Evolutionary conservation across 345 rosid genomes (phyloP).

Genomic region (Gossypium turneri): DNA sequence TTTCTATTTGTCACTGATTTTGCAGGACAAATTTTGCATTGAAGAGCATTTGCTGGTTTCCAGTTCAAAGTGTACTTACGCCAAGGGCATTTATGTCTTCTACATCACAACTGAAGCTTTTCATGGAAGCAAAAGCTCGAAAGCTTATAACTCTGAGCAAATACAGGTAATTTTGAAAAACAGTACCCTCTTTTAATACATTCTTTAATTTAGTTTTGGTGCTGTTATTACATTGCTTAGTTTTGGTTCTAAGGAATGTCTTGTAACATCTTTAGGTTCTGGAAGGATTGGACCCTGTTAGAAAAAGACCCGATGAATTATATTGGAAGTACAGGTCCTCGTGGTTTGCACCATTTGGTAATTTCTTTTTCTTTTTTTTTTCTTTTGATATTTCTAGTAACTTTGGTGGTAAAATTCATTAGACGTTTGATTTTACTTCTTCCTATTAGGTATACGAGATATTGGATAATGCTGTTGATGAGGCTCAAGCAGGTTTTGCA

Average conservation of each 20-base stretch:
- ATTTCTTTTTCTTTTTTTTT: background rate
- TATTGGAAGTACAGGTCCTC: constrained; percentile 95
- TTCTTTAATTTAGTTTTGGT: background rate
- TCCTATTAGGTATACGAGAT: constrained; percentile 83
- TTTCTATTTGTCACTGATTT: background rate
- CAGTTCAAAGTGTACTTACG: constrained; percentile 34
- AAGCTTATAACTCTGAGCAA: constrained; percentile 78
- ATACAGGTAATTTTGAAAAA: constrained; percentile 54
- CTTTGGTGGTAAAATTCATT: background rate
- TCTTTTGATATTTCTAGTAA: background rate
- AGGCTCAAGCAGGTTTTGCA: constrained; percentile 98
- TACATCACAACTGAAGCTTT: constrained; percentile 46
- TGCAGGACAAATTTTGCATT: constrained; percentile 47
- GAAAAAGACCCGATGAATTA: constrained; percentile 99
- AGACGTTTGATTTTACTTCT: constrained; percentile 12
- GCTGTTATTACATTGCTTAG: no score
- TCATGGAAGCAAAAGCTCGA: constrained; percentile 49
- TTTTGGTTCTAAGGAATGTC: background rate
- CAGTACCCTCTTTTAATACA: background rate
- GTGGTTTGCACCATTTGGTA: constrained; percentile 99
- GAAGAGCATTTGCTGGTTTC: constrained; percentile 29
- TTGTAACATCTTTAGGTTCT: constrained; percentile 53
- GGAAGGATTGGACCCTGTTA: constrained; percentile 95
- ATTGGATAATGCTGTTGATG: constrained; percentile 94
- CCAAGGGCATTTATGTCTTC: constrained; percentile 69